phyloP scores from a whole-genome alignment of 139 green algal species.

The Asterochloris sp. region DNA sequence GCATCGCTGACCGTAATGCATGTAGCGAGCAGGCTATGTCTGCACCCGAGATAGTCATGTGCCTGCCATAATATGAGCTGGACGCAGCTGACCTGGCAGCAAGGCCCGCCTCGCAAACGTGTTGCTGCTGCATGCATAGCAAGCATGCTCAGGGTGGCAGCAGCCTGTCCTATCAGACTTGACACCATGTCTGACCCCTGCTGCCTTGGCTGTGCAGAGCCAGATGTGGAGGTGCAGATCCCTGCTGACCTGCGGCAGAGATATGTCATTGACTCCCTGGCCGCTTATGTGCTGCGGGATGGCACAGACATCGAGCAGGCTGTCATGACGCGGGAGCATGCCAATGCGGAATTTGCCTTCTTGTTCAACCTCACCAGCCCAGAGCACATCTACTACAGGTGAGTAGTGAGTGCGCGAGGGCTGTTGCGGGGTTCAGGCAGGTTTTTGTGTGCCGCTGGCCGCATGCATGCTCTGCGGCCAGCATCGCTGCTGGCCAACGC shows the following conservation, averaged over 20 bases:
- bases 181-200: background rate
- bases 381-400: constrained; percentile 90
- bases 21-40: too few species aligned
- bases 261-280: constrained; percentile 90
- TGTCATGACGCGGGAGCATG: constrained; percentile 77
- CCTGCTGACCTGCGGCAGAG: constrained; percentile 65
- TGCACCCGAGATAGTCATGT: too few species aligned
- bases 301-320: constrained; percentile 79
- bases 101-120: background rate
- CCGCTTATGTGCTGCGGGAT: constrained; percentile 79
- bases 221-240: constrained; percentile 60
- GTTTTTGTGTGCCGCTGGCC: background rate
- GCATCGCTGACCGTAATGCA: too few species aligned
- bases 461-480: background rate
- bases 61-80: too few species aligned
- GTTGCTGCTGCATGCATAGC: background rate
- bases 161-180: background rate
- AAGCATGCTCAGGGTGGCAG: background rate
- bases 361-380: constrained; percentile 75
- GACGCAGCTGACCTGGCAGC: too few species aligned
- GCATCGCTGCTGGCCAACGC: background rate
- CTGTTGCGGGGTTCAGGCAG: too few species aligned
- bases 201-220: constrained; percentile 8
- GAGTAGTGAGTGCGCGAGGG: too few species aligned
- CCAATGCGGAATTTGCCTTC: constrained; percentile 85